Percentiles rank a stretch among this genome's conserved stretches.
phyloP scores from a whole-genome alignment of 192 early-diverging fungal species.

The Coemansia umbellata region DNA sequence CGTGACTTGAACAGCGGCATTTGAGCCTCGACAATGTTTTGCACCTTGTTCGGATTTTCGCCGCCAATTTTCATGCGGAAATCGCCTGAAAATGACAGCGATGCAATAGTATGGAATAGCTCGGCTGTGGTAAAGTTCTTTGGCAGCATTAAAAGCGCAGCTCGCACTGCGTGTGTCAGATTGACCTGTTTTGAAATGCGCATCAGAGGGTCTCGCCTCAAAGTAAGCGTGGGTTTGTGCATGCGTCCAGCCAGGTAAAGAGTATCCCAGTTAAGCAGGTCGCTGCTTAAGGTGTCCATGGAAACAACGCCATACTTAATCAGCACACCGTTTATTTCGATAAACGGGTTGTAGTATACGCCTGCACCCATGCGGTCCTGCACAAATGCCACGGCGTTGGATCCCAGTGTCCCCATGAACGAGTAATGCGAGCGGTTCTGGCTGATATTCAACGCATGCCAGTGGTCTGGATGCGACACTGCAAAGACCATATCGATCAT shows the following conservation, averaged over 20 bases:
- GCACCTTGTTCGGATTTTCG: slow-evolving; percentile 95
- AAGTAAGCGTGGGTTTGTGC: slow-evolving; percentile 78
- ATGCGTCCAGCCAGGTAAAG: slow-evolving; percentile 94
- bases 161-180: slow-evolving; percentile 75
- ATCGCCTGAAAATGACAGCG: slow-evolving; percentile 87
- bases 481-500: slow-evolving; percentile 97
- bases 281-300: slow-evolving; percentile 79
- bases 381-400: slow-evolving; percentile 63
- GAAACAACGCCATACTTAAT: slow-evolving; percentile 98
- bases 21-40: slow-evolving; percentile 86
- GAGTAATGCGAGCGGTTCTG: slow-evolving; percentile 93
- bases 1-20: slow-evolving; percentile 48
- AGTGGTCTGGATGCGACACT: slow-evolving; percentile 91
- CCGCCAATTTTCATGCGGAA: slow-evolving; percentile 88
- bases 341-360: slow-evolving; percentile 94
- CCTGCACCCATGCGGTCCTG: slow-evolving; percentile 87
- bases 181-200: slow-evolving; percentile 70
- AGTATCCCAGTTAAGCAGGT: slow-evolving; percentile 92
- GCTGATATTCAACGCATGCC: slow-evolving; percentile 95
- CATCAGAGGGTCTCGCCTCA: slow-evolving; percentile 47
- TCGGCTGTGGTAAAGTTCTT: slow-evolving; percentile 75
- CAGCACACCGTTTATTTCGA: slow-evolving; percentile 75
- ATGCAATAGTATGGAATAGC: slow-evolving; percentile 77
- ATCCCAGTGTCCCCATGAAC: slow-evolving; percentile 68
- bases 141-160: slow-evolving; percentile 81